Base-by-base conservation (phyloP, 73 alveolate species). In the Paramecium octaurelia region DNA sequence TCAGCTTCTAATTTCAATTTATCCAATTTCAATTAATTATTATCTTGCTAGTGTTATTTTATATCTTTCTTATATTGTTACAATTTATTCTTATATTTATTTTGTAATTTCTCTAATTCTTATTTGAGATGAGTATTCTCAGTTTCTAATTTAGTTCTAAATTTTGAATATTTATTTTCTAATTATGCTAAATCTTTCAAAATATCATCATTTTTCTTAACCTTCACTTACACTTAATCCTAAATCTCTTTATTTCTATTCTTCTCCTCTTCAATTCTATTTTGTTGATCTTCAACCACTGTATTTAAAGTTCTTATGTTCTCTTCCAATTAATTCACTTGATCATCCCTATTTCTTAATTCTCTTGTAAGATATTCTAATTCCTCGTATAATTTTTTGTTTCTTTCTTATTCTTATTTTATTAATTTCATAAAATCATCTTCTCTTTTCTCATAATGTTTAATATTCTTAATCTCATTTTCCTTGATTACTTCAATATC, bases 341-440 rank as follows among this genome's bases (percentile, higher is more conserved):
- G 12, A 80, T 34, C 43, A 40, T 80, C 91, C 27, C 57, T 80
- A 23, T 46, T 64, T 80, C 73, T 23, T 48, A 80, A 80, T 46
- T 80, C 76, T 20, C 57, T 23, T 24, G 43, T 43, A 6, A 43
- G 57, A 80, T 80, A 80, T 80, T 80, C 91, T 44, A 80, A 48
- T 44, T 80, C 76, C 14, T 80, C 70, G 44, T 80, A 80, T 80
- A 80, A 27, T 48, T 80, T 27, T 24, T 42, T 80, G 46, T 80
- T 80, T 46, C 91, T 80, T 12, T 80, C 91, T 9, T 80, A 44
- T 46, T 80, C 91, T 48, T 80, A 43, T 44, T 42, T 80, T n/a
- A 80, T 44, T 23, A 80, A 43, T 43, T 80, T 23, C 91, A 80
- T 80, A 35, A 80, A 80, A 42, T 80, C 91, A 80, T 80, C 91